Percentiles rank a stretch among this genome's conserved stretches.
phyloP scores from a whole-genome alignment of 208 protist genomes.

The Novymonas esmeraldas region DNA sequence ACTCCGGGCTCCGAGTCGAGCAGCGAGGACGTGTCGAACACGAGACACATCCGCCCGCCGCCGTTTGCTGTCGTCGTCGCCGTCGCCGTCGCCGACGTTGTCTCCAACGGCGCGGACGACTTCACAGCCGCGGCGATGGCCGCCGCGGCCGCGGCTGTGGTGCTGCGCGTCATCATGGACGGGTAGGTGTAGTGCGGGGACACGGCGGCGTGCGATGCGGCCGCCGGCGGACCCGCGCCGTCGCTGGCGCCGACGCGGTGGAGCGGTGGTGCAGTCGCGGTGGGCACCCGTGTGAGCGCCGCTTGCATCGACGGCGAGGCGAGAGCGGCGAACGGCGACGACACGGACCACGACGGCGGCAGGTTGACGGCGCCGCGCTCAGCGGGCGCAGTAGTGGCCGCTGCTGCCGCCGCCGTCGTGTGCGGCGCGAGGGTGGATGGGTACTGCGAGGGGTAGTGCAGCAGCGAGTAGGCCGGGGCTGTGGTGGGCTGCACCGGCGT shows the following conservation, averaged over 20 bases:
- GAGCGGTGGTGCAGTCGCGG: neutral
- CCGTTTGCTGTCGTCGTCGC: neutral
- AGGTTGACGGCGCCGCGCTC: neutral
- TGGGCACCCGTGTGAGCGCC: slow-evolving; percentile 8
- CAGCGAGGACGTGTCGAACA: slow-evolving; percentile 82
- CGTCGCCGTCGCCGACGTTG: neutral
- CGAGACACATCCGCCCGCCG: slow-evolving; percentile 31
- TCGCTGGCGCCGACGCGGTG: neutral
- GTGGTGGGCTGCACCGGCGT: neutral
- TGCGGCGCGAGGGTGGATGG: neutral
- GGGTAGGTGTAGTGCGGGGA: neutral
- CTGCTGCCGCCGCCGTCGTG: neutral
- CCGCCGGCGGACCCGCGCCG: neutral
- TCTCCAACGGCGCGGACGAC: neutral
- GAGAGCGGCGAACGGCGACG: slow-evolving; percentile 23
- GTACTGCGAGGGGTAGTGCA: neutral
- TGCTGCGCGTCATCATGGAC: slow-evolving; percentile 7
- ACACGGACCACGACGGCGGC: slow-evolving; percentile 27
- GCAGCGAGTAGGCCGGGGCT: neutral
- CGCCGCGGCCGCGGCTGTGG: neutral
- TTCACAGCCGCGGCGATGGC: neutral
- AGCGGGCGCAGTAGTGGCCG: neutral
- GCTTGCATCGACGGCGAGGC: slow-evolving; percentile 17
- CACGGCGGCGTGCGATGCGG: neutral
- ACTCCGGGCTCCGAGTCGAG: slow-evolving; percentile 48